Percentiles rank a stretch among this genome's conserved stretches.
phyloP scores from a whole-genome alignment of 2,329 filamentous ascomycete genomes.

The Fusarium poae region DNA sequence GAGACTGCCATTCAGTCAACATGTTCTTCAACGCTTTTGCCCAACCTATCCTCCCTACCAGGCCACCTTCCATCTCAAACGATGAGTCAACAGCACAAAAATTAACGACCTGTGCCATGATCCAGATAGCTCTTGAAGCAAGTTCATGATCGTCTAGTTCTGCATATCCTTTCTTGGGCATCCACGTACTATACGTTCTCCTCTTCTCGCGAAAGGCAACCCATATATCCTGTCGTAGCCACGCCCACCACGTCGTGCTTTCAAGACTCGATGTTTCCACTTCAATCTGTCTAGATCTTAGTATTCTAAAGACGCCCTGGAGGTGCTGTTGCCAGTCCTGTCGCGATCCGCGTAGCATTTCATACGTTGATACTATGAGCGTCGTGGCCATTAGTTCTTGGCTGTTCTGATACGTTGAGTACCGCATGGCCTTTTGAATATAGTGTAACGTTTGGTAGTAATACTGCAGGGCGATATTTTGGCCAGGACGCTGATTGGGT shows the following conservation, averaged over 20 bases:
- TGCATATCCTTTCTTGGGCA: slow-evolving; percentile 62
- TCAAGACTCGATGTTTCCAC: slow-evolving; percentile 69
- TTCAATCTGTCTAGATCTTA: slow-evolving; percentile 71
- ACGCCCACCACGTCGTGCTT: slow-evolving; percentile 74
- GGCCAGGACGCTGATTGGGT: slow-evolving; percentile 3
- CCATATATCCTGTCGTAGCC: slow-evolving; percentile 76
- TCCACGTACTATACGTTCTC: slow-evolving; percentile 70
- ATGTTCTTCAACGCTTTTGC: slow-evolving; percentile 34
- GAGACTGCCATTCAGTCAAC: slow-evolving; percentile 51
- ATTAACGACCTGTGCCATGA: slow-evolving; percentile 69
- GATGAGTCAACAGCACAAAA: slow-evolving; percentile 56
- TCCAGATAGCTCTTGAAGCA: slow-evolving; percentile 65
- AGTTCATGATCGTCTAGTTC: slow-evolving; percentile 67
- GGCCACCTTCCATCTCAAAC: slow-evolving; percentile 3
- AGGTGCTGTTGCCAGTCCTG: slow-evolving; percentile 72
- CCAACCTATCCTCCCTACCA: slow-evolving; percentile 20
- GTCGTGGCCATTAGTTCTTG: slow-evolving; percentile 70
- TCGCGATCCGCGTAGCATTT: slow-evolving; percentile 70
- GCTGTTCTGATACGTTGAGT: slow-evolving; percentile 68
- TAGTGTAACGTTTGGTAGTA: slow-evolving; percentile 75
- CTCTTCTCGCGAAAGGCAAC: slow-evolving; percentile 71
- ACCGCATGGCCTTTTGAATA: slow-evolving; percentile 69
- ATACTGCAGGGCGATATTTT: slow-evolving; percentile 58
- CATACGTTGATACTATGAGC: slow-evolving; percentile 72
- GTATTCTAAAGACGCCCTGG: slow-evolving; percentile 75